phyloP scores from a whole-genome alignment of 2,329 filamentous ascomycete species.

The Aspergillus melleus region DNA sequence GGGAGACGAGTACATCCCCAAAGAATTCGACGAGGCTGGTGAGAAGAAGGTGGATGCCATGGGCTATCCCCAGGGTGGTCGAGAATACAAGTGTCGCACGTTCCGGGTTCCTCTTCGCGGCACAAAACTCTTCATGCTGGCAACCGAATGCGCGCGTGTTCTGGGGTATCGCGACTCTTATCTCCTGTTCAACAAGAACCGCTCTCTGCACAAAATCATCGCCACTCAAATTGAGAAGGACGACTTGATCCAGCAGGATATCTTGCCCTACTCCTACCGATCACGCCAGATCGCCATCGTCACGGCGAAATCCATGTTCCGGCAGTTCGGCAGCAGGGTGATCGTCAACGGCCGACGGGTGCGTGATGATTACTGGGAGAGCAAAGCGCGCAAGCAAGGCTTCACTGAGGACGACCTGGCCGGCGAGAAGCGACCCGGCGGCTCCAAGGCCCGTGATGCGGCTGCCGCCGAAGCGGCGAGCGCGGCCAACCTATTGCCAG shows the following conservation, averaged over 20 bases:
- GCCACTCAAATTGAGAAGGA: conserved; percentile 95
- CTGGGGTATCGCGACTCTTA: conserved; percentile 97
- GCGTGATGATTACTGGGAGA: conserved; percentile 98
- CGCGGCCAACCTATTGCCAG: conserved; percentile 59
- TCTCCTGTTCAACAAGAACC: conserved; percentile 96
- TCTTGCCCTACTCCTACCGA: conserved; percentile 93
- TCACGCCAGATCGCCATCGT: conserved; percentile 99
- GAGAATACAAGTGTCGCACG: conserved; percentile 89
- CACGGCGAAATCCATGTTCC: conserved; percentile 96
- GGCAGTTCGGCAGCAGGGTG: conserved; percentile 93
- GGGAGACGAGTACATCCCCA: conserved; percentile 90
- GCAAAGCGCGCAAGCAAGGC: conserved; percentile 92
- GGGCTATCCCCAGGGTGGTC: conserved; percentile 76
- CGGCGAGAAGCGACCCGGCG: conserved; percentile 92
- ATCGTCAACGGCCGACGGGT: conserved; percentile 88
- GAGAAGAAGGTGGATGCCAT: conserved; percentile 89
- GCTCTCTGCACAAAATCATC: conserved; percentile 96
- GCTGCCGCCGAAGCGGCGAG: conserved; percentile 67
- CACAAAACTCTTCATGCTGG: conserved; percentile 96
- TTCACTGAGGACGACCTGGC: conserved; percentile 96
- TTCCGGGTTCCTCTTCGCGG: conserved; percentile 89
- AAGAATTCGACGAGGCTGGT: conserved; percentile 88
- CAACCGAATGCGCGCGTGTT: conserved; percentile 93
- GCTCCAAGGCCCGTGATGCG: conserved; percentile 82
- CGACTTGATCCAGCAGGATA: conserved; percentile 90